Percentiles rank a stretch among this genome's conserved stretches.
These are phyloP conservation scores for Acanthamoeba comandoni DNA, from an alignment of 208 protist genomes.

Conservation along the genomic window DNA sequence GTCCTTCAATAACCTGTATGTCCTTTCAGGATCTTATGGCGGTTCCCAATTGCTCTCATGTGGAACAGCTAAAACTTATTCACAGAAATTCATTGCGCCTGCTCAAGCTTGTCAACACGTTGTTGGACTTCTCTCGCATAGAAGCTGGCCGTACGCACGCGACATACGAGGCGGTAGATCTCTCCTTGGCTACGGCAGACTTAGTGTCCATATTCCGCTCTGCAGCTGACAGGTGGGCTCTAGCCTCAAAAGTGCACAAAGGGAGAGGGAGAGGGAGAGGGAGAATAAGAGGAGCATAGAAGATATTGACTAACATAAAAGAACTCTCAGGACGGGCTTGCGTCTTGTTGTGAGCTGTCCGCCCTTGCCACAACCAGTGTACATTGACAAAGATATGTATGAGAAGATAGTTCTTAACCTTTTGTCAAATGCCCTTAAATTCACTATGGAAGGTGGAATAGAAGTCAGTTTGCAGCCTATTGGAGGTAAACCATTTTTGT, in stretches of 20 bases:
- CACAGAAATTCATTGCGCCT: conserved; percentile 61
- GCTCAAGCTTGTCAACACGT: conserved; percentile 76
- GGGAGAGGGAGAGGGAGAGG: background rate
- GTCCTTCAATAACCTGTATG: background rate
- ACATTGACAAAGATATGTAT: conserved; percentile 77
- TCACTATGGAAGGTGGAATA: conserved; percentile 72
- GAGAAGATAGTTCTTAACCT: conserved; percentile 80
- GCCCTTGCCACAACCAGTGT: conserved; percentile 35
- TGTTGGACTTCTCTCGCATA: conserved; percentile 79
- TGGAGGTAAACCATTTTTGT: no score
- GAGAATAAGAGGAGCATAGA: conserved; percentile 1
- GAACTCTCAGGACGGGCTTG: conserved; percentile 12
- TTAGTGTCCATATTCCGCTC: conserved; percentile 65
- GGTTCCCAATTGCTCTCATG: conserved; percentile 3
- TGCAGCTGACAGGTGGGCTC: conserved; percentile 40
- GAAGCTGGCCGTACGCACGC: conserved; percentile 73
- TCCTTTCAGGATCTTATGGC: conserved; percentile 49
- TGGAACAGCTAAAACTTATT: conserved; percentile 47
- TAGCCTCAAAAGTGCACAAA: no score
- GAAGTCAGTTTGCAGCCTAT: no score
- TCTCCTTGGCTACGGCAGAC: conserved; percentile 66
- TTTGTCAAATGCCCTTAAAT: conserved; percentile 79
- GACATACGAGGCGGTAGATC: conserved; percentile 77
- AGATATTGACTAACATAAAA: no score
- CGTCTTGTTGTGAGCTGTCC: conserved; percentile 24